Evolutionary conservation across 1,284 basidiomycete species (phyloP), one percentile per base, ranked within the genome.

Genomic region (Bondarzewia mesenterica): DNA sequence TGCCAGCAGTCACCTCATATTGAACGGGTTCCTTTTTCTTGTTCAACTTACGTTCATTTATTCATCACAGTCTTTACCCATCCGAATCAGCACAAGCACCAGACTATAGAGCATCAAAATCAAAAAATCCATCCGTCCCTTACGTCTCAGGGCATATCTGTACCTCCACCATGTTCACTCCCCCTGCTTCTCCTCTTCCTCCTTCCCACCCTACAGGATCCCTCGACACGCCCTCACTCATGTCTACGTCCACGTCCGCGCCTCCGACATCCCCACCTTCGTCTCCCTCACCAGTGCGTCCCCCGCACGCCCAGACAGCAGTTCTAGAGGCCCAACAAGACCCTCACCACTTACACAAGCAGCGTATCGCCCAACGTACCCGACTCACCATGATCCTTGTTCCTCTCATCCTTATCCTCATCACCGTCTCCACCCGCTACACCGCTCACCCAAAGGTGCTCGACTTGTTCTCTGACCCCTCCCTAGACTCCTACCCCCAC

Each of bases 311-410:
- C 42, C 39, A 23, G 29, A 52, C 32, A 35, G 27, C 42, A 3
- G 21, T 49, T 21, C 14, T 25, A 7, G 40, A 47, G 8, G 48
- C 42, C 18, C n/a, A n/a, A n/a, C n/a, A n/a, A n/a, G 36, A 27
- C 8, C 15, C 18, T 16, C 12, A 16, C 12, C 42, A 40, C 41
- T 21, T 10, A 43, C 58, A 50, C 8, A 80, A 77, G 60, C 69
- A 62, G 45, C 63, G 64, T 16, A 63, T 62, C 14, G 71, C 67
- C 7, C 69, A 72, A 26, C 64, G 71, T 21, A 71, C 69, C 52
- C 63, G 66, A 54, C 76, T 72, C 71, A 66, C 73, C 2, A 68
- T 80, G 42, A 52, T 85, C 38, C 53, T 80, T 32, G 69, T 82
- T 2, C 82, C 82, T 10, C 52, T 78, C 8, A 54, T 68, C 20